Evolutionary conservation across 2,329 filamentous ascomycete species (phyloP).

Genomic region (Claviceps cyperi): DNA sequence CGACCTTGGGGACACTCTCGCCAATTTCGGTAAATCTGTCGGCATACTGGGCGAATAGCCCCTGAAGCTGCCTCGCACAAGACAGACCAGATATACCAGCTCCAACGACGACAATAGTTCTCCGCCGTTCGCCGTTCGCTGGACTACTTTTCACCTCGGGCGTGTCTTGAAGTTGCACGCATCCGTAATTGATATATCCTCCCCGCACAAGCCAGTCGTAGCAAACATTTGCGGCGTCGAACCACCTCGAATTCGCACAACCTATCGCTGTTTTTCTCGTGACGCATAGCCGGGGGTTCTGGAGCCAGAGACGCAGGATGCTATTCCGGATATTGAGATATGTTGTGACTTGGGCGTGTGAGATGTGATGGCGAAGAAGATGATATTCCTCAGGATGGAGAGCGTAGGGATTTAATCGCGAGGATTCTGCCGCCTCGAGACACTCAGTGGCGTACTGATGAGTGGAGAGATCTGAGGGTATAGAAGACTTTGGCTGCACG

Average conservation of each 20-base stretch:
- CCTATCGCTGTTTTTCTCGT: slow-evolving; percentile 76
- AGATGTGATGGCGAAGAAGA: slow-evolving; percentile 68
- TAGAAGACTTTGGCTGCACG: slow-evolving; percentile 65
- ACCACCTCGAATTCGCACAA: slow-evolving; percentile 80
- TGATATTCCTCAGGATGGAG: slow-evolving; percentile 74
- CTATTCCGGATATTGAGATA: slow-evolving; percentile 95
- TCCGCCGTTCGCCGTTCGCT: slow-evolving; percentile 33
- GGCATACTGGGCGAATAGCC: slow-evolving; percentile 68
- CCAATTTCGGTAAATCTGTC: slow-evolving; percentile 49
- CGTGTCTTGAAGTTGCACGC: slow-evolving; percentile 47
- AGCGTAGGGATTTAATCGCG: slow-evolving; percentile 76
- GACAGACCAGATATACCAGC: slow-evolving; percentile 90
- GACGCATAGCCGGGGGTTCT: slow-evolving; percentile 71
- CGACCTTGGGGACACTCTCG: slow-evolving; percentile 56
- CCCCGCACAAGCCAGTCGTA: slow-evolving; percentile 84
- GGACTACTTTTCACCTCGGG: slow-evolving; percentile 26
- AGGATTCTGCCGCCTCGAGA: slow-evolving; percentile 77
- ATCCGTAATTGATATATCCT: slow-evolving; percentile 95
- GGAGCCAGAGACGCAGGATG: slow-evolving; percentile 78
- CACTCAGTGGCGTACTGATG: slow-evolving; percentile 83
- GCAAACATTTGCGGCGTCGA: slow-evolving; percentile 73
- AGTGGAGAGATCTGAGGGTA: slow-evolving; percentile 58
- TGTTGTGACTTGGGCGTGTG: slow-evolving; percentile 76
- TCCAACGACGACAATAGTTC: slow-evolving; percentile 74
- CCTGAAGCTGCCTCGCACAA: slow-evolving; percentile 80